Conservation (phyloP, 2,329 filamentous ascomycete species). For the Helotiales sp. region DNA sequence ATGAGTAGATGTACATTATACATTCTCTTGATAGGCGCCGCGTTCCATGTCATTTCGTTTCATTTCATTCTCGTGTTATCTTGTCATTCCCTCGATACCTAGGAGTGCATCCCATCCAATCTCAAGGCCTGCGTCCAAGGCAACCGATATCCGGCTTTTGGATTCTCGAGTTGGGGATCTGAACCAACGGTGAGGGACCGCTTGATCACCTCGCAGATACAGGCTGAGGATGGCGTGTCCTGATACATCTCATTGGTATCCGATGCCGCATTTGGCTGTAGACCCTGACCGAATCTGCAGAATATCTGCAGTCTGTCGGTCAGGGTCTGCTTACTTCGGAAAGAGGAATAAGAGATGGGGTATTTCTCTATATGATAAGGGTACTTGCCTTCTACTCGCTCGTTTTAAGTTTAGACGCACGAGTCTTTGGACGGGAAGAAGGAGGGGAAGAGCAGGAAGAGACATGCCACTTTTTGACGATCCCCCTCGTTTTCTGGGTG, state of each 20-base stretch:
- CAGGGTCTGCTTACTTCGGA: neutral
- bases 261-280: neutral
- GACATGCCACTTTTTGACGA: neutral
- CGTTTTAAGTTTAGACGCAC: no score
- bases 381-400: neutral
- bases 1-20: neutral
- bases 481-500: neutral
- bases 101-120: neutral
- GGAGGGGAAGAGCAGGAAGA: no score
- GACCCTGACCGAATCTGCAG: neutral
- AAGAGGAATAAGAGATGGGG: neutral
- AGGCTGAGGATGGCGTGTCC: conserved; percentile 1
- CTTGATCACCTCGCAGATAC: neutral
- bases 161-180: no score
- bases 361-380: neutral
- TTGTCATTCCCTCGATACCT: neutral
- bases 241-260: neutral
- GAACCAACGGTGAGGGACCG: neutral
- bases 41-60: neutral
- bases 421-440: neutral
- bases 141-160: neutral
- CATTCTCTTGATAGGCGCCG: neutral
- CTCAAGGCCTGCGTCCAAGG: neutral
- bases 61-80: neutral
- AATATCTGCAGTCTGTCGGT: neutral